phyloP scores from a whole-genome alignment of 1,284 basidiomycete species.

The Microbotryum intermedium region DNA sequence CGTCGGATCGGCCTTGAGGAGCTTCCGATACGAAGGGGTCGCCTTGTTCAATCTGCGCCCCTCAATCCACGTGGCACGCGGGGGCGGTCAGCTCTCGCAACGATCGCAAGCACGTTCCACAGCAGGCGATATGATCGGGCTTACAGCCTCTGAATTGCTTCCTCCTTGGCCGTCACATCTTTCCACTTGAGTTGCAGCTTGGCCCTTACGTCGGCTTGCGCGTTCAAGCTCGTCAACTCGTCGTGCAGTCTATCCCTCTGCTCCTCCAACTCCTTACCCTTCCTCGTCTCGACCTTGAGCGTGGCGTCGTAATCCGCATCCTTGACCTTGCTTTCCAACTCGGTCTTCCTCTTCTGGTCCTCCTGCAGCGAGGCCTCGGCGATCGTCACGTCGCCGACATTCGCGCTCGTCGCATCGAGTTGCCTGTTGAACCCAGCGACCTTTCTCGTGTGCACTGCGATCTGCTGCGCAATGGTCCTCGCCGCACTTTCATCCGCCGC shows the following conservation, averaged over 20 bases:
- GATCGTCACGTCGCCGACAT: conserved; percentile 52
- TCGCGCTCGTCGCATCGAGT: conserved; percentile 37
- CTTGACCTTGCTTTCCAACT: conserved; percentile 52
- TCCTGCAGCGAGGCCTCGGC: conserved; percentile 44
- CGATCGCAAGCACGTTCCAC: conserved; percentile 12
- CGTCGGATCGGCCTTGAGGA: conserved; percentile 35
- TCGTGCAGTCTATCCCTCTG: conserved; percentile 59
- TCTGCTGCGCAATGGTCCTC: conserved; percentile 23
- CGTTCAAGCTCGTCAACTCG: conserved; percentile 64
- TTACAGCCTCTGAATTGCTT: conserved; percentile 60
- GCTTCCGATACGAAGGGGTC: conserved; percentile 54
- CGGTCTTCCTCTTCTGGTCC: conserved; percentile 52
- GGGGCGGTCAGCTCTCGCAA: conserved; percentile 1
- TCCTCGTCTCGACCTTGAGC: conserved; percentile 53
- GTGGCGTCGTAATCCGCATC: conserved; percentile 60
- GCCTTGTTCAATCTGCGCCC: conserved; percentile 52
- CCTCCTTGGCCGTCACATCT: conserved; percentile 57
- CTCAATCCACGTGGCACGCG: not conserved
- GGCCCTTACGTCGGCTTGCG: conserved; percentile 74
- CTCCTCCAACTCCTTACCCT: conserved; percentile 57
- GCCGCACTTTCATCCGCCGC: conserved; percentile 31
- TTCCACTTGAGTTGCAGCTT: conserved; percentile 65
- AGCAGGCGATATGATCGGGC: conserved; percentile 34
- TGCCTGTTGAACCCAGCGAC: conserved; percentile 40
- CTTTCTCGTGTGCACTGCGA: conserved; percentile 23